Conservation (phyloP, 768 basidiomycete species). For the Pulveroboletus frians region DNA sequence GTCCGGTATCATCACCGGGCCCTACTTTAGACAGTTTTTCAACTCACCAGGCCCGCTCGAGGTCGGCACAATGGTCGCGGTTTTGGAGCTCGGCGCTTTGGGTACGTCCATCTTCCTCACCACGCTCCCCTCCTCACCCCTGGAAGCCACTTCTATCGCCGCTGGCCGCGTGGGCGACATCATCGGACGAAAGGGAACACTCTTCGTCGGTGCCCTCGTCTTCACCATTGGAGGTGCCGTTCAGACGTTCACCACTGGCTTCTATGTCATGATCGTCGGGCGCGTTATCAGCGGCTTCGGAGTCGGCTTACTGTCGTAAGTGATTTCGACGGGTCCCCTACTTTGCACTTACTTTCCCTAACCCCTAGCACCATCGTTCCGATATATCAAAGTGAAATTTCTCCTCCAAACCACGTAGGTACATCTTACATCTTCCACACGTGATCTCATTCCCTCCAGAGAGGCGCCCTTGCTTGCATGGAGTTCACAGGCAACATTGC, state of each 20-base stretch:
- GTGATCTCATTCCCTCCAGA: constrained; percentile 36
- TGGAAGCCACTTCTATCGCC: constrained; percentile 77
- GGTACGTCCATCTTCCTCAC: constrained; percentile 41
- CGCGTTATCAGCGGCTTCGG: constrained; percentile 83
- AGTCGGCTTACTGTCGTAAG: constrained; percentile 83
- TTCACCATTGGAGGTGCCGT: constrained; percentile 85
- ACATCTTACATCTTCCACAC: background rate
- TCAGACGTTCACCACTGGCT: constrained; percentile 80
- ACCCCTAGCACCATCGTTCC: constrained; percentile 79
- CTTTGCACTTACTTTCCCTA: constrained; percentile 4
- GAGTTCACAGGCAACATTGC: constrained; percentile 92
- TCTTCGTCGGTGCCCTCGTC: constrained; percentile 76
- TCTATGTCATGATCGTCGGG: constrained; percentile 76
- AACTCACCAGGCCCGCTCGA: constrained; percentile 66
- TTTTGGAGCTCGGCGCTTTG: constrained; percentile 88
- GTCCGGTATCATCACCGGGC: constrained; percentile 88
- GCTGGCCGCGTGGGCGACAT: constrained; percentile 86
- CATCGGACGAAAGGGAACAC: constrained; percentile 79
- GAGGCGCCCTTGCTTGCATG: constrained; percentile 90
- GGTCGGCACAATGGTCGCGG: constrained; percentile 94
- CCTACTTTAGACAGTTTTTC: constrained; percentile 79
- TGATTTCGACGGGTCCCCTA: constrained; percentile 8
- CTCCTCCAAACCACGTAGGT: constrained; percentile 81
- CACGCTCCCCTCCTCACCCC: background rate
- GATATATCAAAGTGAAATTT: constrained; percentile 94